Base-by-base conservation (phyloP, 2,329 filamentous ascomycete genomes). In the Fusarium beomiforme region DNA sequence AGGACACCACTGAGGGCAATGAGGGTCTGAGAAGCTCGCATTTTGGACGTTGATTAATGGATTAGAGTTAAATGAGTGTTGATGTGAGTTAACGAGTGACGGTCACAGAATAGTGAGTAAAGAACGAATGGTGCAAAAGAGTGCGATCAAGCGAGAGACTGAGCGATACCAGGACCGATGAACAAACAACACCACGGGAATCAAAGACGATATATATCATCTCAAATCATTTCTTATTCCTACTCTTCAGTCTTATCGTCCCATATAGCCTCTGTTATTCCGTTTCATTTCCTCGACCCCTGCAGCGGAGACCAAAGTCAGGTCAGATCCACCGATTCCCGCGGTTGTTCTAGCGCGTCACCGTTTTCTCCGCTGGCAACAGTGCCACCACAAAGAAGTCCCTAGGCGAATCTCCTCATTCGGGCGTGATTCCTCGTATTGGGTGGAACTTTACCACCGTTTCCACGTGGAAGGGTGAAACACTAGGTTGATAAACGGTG, bases 291-390 rank as follows among this genome's bases (percentile, higher is more conserved):
- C 11, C 19, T 1, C 4, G 12, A 11, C 42, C 42, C 53, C 53
- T 56, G 39, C 10, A 9, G 19, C 29, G 51, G 51, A 19, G 47
- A 12, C 19, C 1, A 21, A 37, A 37, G 31, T 57, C 54, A 57
- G 54, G 42, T 37, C 54, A 57, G 54, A 37, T 37, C 23, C 49
- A 39, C 49, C 23, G 13, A 26, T 12, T 51, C 42, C 23, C 42
- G 31, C 33, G 29, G 31, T 37, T 57, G 33, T 57, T 57, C 33
- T 50, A 57, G 54, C 42, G 54, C 42, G 54, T 46, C 54, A 57
- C 54, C 42, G 54, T 57, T 56, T 56, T 34, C 29, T 10, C 33
- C 33, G 14, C 37, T 21, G 14, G 19, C 33, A 34, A 34, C 21
- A 5, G 13, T 16, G 46, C 46, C 19, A 24, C 19, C 31, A 12